phyloP scores from a whole-genome alignment of 192 early-diverging fungal species.

The Paraglomus occultum region DNA sequence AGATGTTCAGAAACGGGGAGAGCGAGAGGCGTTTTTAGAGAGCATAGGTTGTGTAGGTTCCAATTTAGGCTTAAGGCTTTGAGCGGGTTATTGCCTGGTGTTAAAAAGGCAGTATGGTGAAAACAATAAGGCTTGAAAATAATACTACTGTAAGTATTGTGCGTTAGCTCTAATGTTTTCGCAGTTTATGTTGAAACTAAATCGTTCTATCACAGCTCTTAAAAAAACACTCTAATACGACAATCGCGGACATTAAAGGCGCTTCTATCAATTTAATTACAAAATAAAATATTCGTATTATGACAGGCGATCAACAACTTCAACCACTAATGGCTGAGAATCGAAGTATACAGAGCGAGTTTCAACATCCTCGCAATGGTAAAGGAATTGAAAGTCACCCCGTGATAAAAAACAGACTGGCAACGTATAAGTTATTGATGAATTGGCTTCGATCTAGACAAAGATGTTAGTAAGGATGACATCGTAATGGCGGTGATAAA shows the following conservation, averaged over 20 bases:
- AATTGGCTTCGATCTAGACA: constrained; percentile 49
- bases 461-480: neutral
- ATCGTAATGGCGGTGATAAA: constrained; percentile 5
- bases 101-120: constrained; percentile 81
- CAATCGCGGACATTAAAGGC: too few species aligned
- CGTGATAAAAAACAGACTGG: constrained; percentile 55
- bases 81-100: constrained; percentile 76
- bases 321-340: constrained; percentile 48
- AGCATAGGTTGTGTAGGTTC: constrained; percentile 73
- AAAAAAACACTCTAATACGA: too few species aligned
- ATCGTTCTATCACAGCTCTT: too few species aligned
- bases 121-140: constrained; percentile 1
- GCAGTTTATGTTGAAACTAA: too few species aligned
- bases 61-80: constrained; percentile 79
- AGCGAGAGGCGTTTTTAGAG: constrained; percentile 71
- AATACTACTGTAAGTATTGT: too few species aligned
- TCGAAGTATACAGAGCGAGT: constrained; percentile 51
- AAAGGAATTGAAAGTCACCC: constrained; percentile 55
- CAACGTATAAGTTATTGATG: constrained; percentile 42
- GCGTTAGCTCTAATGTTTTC: too few species aligned
- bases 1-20: constrained; percentile 75
- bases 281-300: too few species aligned
- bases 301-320: constrained; percentile 31
- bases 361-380: constrained; percentile 56
- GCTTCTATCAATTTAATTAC: too few species aligned